These are phyloP conservation scores for Vanderwaltozyma verrucispora DNA, from an alignment of 805 yeast species.

Conservation along the genomic window DNA sequence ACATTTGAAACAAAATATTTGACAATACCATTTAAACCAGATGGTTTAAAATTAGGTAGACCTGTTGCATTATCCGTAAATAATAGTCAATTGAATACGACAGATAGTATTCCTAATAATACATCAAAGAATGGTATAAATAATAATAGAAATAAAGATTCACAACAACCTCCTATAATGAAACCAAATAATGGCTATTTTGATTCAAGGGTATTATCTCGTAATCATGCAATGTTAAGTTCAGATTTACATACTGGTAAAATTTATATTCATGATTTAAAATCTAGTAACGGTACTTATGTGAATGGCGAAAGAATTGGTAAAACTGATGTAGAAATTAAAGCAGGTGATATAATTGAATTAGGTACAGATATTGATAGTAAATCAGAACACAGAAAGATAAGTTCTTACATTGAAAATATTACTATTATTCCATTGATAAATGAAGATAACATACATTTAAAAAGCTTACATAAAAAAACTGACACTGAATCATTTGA, in stretches of 20 bases:
- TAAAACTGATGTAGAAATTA: constrained; percentile 46
- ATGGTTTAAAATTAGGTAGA: constrained; percentile 77
- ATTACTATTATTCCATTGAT: constrained; percentile 41
- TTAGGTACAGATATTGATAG: constrained; percentile 79
- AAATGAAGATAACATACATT: too few relatives aligned
- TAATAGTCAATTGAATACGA: not conserved
- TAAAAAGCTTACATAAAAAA: too few relatives aligned
- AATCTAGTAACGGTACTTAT: constrained; percentile 91
- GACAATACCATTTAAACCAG: constrained; percentile 73
- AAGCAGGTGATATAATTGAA: constrained; percentile 80
- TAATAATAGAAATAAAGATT: constrained; percentile 2
- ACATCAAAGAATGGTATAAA: too few relatives aligned
- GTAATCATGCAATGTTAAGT: constrained; percentile 89
- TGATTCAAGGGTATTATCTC: constrained; percentile 83
- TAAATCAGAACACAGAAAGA: constrained; percentile 66
- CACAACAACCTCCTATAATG: constrained; percentile 27
- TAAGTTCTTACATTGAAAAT: constrained; percentile 72
- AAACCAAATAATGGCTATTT: constrained; percentile 78
- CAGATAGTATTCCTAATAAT: too few relatives aligned
- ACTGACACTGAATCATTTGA: too few relatives aligned
- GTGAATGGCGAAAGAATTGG: constrained; percentile 65
- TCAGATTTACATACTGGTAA: constrained; percentile 55
- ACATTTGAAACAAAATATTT: constrained; percentile 75
- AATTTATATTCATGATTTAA: constrained; percentile 73
- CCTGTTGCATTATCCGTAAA: constrained; percentile 41